Conservation (phyloP, 352 stramenopile genomes). For the Peronospora farinosa region DNA sequence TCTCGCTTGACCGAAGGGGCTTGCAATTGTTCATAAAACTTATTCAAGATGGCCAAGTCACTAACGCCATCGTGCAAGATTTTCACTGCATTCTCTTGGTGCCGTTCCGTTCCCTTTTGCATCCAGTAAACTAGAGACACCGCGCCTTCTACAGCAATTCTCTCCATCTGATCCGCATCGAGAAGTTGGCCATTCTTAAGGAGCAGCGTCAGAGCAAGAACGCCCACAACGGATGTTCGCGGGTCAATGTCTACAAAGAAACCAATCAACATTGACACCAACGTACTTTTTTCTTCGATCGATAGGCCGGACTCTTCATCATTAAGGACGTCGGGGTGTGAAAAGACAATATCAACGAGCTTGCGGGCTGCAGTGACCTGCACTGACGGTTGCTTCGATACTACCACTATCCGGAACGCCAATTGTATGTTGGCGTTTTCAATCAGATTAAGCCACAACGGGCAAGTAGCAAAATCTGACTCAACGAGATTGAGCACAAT, state of each 20-base stretch:
- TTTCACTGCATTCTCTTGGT: constrained; percentile 73
- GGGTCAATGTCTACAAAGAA: constrained; percentile 71
- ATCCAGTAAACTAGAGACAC: constrained; percentile 79
- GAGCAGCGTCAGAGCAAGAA: constrained; percentile 60
- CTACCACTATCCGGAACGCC: constrained; percentile 54
- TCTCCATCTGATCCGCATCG: constrained; percentile 57
- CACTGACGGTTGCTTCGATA: constrained; percentile 45
- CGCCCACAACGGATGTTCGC: constrained; percentile 63
- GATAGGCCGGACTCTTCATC: constrained; percentile 47
- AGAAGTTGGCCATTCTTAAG: constrained; percentile 55
- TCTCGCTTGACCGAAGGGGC: constrained; percentile 42
- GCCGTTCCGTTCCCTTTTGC: constrained; percentile 73
- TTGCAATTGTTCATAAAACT: constrained; percentile 65
- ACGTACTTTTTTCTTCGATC: constrained; percentile 40
- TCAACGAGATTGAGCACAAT: constrained; percentile 73
- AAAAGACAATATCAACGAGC: constrained; percentile 72
- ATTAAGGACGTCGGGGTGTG: constrained; percentile 43
- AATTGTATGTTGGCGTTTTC: constrained; percentile 52
- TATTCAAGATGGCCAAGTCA: constrained; percentile 28
- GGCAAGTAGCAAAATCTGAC: constrained; percentile 76
- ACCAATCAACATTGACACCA: constrained; percentile 62
- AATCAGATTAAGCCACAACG: constrained; percentile 72
- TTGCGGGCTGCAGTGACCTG: constrained; percentile 66
- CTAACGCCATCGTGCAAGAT: constrained; percentile 67
- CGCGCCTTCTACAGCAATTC: constrained; percentile 58